Base-by-base conservation (phyloP, 208 protist species). In the Leishmania lainsoni region DNA sequence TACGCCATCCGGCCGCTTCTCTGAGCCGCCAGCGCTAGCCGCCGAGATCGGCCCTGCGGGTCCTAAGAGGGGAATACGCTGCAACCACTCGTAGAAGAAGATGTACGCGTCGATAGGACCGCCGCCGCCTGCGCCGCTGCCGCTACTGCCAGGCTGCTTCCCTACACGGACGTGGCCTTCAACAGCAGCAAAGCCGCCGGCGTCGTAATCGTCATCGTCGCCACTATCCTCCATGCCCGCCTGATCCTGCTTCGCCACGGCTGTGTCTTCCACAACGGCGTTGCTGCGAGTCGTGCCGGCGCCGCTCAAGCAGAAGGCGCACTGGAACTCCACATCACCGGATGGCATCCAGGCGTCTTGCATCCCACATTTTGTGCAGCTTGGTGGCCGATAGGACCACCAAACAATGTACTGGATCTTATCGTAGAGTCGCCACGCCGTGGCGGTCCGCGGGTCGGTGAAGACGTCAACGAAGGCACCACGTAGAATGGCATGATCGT, bases 401-500 rank as follows among this genome's bases (percentile, higher is more conserved):
- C 93, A 96, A 39, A 94, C 91, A 45, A 95, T 48, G 77, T 96
- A 96, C n/a, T 95, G 82, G n/a, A 94, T 90, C 78, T 94, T 93
- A 56, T 96, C 93, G 80, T 94, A 85, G 26, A 91, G 78, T 5
- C 91, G 83, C 91, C 93, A 96, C 35, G 78, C 3, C 42, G 83
- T 54, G 29, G 84, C 69, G 12, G 90, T 94, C 48, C 79, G 73
- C 5, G 91, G 86, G 71, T 93, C 91, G 63, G 84, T 69, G 59
- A 94, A 92, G 48, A 94, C 91, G 73, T 94, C 93, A 54, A 91
- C 76, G 77, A 93, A 96, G 32, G 78, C 68, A 17, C 93, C 89
- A 61, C 72, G 81, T 6, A 89, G 81, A 22, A 89, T 84, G 26
- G 92, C 81, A 72, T 95, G 92, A 35, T 89, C 86, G 8, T 8